Percentiles rank a stretch among this genome's conserved stretches.
phyloP scores from a whole-genome alignment of 2,329 filamentous ascomycete genomes.

The Diaporthe citri region DNA sequence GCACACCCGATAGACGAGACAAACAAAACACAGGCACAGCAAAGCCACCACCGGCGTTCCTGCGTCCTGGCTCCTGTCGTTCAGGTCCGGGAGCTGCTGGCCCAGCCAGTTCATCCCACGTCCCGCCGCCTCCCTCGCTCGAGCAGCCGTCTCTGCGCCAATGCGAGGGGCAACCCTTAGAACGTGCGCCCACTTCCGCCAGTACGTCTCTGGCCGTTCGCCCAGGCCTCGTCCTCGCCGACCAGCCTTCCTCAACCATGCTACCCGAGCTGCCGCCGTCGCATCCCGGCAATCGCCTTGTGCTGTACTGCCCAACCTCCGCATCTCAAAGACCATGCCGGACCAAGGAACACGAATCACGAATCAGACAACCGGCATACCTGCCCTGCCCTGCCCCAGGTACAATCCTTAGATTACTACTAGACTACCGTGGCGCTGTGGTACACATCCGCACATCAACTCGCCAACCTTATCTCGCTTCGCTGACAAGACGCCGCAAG shows the following conservation, averaged over 20 bases:
- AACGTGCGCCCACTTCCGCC: slow-evolving; percentile 22
- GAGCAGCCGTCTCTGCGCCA: slow-evolving; percentile 30
- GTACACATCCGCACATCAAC: slow-evolving; percentile 9
- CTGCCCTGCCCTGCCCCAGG: not conserved
- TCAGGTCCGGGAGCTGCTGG: slow-evolving; percentile 22
- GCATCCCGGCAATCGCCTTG: slow-evolving; percentile 32
- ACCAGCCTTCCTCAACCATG: slow-evolving; percentile 22
- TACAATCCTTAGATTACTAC: not conserved
- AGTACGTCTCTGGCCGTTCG: slow-evolving; percentile 16
- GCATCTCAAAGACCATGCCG: slow-evolving; percentile 11
- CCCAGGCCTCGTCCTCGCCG: slow-evolving; percentile 16
- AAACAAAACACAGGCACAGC: not conserved
- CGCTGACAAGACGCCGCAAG: slow-evolving; percentile 21
- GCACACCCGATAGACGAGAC: slow-evolving; percentile 3
- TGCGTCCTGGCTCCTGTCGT: slow-evolving; percentile 14
- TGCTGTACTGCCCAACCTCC: slow-evolving; percentile 31
- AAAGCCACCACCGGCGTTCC: slow-evolving; percentile 16
- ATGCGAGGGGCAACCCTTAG: slow-evolving; percentile 24
- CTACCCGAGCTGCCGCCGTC: slow-evolving; percentile 23
- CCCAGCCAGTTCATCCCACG: slow-evolving; percentile 22
- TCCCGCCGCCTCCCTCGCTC: slow-evolving; percentile 13
- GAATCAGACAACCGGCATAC: slow-evolving; percentile 32
- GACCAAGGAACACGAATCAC: slow-evolving; percentile 33
- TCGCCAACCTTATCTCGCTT: slow-evolving; percentile 29
- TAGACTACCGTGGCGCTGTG: slow-evolving; percentile 2